phyloP scores from a whole-genome alignment of 179 eudicot genomes.

The Vitellaria paradoxa region DNA sequence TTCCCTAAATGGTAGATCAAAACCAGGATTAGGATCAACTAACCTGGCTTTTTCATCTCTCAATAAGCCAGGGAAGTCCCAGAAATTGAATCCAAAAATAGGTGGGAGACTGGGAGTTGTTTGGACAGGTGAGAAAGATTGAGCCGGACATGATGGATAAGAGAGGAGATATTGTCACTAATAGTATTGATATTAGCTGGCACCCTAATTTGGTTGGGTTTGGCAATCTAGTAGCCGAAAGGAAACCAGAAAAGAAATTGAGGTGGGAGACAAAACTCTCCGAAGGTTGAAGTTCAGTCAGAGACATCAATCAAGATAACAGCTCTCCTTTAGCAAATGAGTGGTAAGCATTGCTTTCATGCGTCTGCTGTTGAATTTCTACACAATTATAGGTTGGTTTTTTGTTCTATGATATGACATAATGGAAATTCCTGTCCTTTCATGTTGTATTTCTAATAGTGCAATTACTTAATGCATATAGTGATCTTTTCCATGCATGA shows the following conservation, averaged over 20 bases:
- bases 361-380: too few species aligned
- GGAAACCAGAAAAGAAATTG: slow-evolving; percentile 84
- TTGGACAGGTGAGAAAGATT: slow-evolving; percentile 87
- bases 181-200: slow-evolving; percentile 58
- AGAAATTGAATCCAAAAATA: slow-evolving; percentile 81
- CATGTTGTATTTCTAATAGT: too few species aligned
- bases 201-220: slow-evolving; percentile 88
- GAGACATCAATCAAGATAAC: slow-evolving; percentile 42
- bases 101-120: slow-evolving; percentile 71
- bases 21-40: slow-evolving; percentile 17
- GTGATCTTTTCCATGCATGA: too few species aligned
- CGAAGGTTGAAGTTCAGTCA: slow-evolving; percentile 30
- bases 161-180: slow-evolving; percentile 53
- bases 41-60: slow-evolving; percentile 12
- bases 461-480: too few species aligned
- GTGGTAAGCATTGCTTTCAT: slow-evolving; percentile 44
- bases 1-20: slow-evolving; percentile 13
- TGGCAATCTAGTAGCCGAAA: slow-evolving; percentile 96
- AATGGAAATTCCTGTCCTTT: too few species aligned
- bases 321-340: slow-evolving; percentile 86
- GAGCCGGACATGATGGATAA: slow-evolving; percentile 91
- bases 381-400: too few species aligned
- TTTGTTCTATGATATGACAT: too few species aligned
- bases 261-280: slow-evolving; percentile 39
- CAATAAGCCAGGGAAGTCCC: slow-evolving; percentile 39